phyloP scores from a whole-genome alignment of 75 land plant genomes.

The Selaginella moellendorffii region DNA sequence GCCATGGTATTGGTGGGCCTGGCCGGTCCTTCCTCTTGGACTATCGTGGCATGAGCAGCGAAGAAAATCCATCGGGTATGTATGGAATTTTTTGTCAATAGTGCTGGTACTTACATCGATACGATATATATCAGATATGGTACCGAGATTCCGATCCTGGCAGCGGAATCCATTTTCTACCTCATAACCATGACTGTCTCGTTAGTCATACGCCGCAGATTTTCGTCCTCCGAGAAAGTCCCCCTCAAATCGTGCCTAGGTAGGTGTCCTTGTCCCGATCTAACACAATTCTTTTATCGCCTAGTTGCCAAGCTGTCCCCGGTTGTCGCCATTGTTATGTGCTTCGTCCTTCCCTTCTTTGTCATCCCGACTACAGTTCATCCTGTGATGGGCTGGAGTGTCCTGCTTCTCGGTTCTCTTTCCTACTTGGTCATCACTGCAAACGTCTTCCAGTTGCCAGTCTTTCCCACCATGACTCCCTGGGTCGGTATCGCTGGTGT shows the following conservation, averaged over 20 bases:
- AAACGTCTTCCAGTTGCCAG: slow-evolving; percentile 48
- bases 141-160: slow-evolving; percentile 40
- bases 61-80: slow-evolving; percentile 59
- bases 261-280: slow-evolving; percentile 21
- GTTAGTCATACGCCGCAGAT: background rate
- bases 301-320: slow-evolving; percentile 28
- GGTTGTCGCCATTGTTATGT: slow-evolving; percentile 34
- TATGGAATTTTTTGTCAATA: background rate
- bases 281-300: slow-evolving; percentile 13
- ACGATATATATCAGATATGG: too few species aligned
- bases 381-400: slow-evolving; percentile 75
- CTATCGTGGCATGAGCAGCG: slow-evolving; percentile 79
- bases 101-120: too few species aligned
- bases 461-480: slow-evolving; percentile 34
- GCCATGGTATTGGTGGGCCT: slow-evolving; percentile 98
- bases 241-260: slow-evolving; percentile 13
- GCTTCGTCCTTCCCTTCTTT: slow-evolving; percentile 53
- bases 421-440: slow-evolving; percentile 35
- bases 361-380: slow-evolving; percentile 63
- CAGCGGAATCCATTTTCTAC: slow-evolving; percentile 39
- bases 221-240: background rate
- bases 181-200: slow-evolving; percentile 2
- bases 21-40: slow-evolving; percentile 80
- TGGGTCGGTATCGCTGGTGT: slow-evolving; percentile 54
- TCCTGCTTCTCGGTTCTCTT: slow-evolving; percentile 60